phyloP scores from a whole-genome alignment of 2,329 filamentous ascomycete species.

The Nigrospora osmanthi region DNA sequence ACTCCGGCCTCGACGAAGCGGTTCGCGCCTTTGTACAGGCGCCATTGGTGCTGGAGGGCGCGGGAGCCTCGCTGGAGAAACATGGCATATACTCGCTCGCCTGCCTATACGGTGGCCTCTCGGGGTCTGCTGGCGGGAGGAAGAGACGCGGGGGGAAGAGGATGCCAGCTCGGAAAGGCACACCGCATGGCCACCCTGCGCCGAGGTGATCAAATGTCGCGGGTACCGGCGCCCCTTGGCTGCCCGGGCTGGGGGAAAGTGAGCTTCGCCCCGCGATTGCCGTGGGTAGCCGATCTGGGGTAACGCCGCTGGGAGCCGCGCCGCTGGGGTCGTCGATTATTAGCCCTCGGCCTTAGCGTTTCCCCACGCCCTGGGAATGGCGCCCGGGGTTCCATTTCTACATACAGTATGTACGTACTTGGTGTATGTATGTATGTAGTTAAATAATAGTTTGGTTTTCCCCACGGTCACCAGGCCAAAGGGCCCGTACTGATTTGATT shows the following conservation, averaged over 20 bases:
- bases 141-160: neutral
- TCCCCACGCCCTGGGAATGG: too few species aligned
- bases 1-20: conserved; percentile 23
- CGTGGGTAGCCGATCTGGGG: conserved; percentile 10
- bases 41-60: conserved; percentile 43
- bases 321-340: neutral
- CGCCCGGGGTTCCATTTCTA: too few species aligned
- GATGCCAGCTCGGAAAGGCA: neutral
- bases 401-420: too few species aligned
- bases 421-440: too few species aligned
- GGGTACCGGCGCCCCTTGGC: conserved; percentile 9
- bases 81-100: conserved; percentile 39
- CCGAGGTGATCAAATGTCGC: too few species aligned
- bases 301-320: conserved; percentile 7
- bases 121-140: neutral
- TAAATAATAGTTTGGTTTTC: too few species aligned
- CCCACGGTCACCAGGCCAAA: too few species aligned
- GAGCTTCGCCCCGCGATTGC: conserved; percentile 4
- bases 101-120: neutral
- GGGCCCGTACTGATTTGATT: too few species aligned
- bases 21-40: conserved; percentile 30
- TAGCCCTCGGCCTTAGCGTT: too few species aligned
- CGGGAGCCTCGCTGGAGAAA: conserved; percentile 46
- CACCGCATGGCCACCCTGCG: neutral
- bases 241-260: conserved; percentile 9